Conservation (phyloP, 306 rosid species). For the Prosopis cineraria region DNA sequence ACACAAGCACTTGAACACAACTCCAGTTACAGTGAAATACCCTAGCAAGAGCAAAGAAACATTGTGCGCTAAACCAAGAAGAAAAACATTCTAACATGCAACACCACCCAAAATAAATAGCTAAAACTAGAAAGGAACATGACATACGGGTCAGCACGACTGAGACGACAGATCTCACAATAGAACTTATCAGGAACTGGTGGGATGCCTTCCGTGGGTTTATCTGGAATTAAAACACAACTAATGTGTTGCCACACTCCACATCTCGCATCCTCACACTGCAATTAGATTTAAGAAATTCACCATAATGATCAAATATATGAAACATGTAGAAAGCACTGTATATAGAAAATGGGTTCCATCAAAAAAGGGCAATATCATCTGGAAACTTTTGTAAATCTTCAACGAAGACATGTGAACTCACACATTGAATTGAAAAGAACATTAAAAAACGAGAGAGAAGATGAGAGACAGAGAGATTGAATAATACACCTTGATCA, state of each 20-base stretch:
- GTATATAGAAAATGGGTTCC: neutral
- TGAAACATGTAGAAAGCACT: constrained; percentile 21
- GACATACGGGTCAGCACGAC: constrained; percentile 97
- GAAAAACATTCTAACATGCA: constrained; percentile 12
- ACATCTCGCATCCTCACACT: constrained; percentile 91
- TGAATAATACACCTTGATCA: constrained; percentile 71
- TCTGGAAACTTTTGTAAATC: constrained; percentile 5
- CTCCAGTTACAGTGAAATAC: neutral
- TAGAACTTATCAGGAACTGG: constrained; percentile 76
- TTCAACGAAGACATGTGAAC: constrained; percentile 1
- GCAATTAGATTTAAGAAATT: constrained; percentile 39
- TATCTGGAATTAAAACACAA: constrained; percentile 90
- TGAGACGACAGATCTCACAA: constrained; percentile 92
- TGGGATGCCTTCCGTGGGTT: constrained; percentile 72
- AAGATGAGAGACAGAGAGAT: neutral
- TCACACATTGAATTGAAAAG: constrained; percentile 8
- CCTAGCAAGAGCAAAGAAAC: neutral
- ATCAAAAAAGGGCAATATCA: neutral
- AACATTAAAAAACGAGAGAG: constrained; percentile 27
- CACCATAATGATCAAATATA: constrained; percentile 6
- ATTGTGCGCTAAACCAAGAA: neutral
- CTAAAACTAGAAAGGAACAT: constrained; percentile 32
- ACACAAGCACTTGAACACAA: constrained; percentile 21
- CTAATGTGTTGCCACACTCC: constrained; percentile 92
- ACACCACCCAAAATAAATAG: constrained; percentile 15